Evolutionary conservation across 169 alveolate species (phyloP), one percentile per base, ranked within the genome.

Genomic region (Cryptosporidium viatorum): DNA sequence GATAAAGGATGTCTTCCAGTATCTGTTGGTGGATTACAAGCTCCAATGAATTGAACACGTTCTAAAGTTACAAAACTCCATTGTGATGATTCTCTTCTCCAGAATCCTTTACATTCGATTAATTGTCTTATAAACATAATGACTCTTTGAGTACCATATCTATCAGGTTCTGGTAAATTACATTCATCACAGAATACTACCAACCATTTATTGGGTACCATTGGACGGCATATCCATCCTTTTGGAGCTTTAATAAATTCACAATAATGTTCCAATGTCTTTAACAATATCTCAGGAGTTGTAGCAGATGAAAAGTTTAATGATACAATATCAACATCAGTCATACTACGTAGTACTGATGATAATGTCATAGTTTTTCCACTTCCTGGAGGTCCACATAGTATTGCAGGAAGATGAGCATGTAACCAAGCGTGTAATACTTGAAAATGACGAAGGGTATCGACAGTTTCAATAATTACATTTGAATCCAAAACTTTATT

Each of bases 381-480:
- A 51, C 98, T 96, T 43, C 99, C 99, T 1, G 99, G 99, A 3
- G 99, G 99, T 14, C 99, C 99, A 92, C 99, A 97, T 70, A 97
- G 94, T 89, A 97, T 94, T 92, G 97, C 97, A n/a, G 99, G 99
- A 84, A 97, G 93, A 85, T 96, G 97, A 85, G 96, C 98, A 85
- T 97, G 94, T 0, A 97, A 91, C 99, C 99, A 97, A 0, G 98
- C 97, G 62, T 98, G 97, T 39, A 97, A 93, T 26, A 97, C 97
- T 45, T 97, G 98, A 85, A 96, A 95, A 91, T 98, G 99, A 70
- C 99, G 93, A 39, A 97, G 93, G 0, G 99, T 98, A 92, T 98
- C 99, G 65, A 98, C 98, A 0, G 99, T 98, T 62, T 98, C 96
- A 68, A 98, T 97, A 86, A 97, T 98, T 16, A 97, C 93, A 84